Percentiles rank a stretch among this genome's conserved stretches.
phyloP scores from a whole-genome alignment of 768 basidiomycete species.

The Paxillus ammoniavirescens region DNA sequence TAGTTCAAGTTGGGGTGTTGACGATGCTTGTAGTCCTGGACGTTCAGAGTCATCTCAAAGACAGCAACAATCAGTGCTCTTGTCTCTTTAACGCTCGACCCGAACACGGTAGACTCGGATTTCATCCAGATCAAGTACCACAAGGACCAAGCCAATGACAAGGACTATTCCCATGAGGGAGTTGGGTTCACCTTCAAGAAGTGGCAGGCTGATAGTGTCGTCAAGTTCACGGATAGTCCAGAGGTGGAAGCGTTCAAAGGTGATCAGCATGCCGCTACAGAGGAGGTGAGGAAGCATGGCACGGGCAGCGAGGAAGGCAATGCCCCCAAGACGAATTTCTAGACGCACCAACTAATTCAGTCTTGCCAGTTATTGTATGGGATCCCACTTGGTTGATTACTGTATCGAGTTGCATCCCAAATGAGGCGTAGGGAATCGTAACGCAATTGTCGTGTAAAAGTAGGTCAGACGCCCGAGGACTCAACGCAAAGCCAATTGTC shows the following conservation, averaged over 20 bases:
- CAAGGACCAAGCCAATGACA: conserved; percentile 42
- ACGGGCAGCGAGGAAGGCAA: not conserved
- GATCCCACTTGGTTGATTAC: no score
- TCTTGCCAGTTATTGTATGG: not conserved
- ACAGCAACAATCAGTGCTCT: conserved; percentile 35
- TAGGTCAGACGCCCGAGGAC: no score
- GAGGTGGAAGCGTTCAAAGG: conserved; percentile 25
- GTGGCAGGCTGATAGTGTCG: conserved; percentile 35
- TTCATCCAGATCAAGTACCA: conserved; percentile 37
- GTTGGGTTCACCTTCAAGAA: conserved; percentile 43
- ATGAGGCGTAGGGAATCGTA: no score
- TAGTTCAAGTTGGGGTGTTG: no score
- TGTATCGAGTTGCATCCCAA: no score
- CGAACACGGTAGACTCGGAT: conserved; percentile 38
- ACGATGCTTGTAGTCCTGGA: no score
- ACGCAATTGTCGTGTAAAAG: no score
- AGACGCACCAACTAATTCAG: no score
- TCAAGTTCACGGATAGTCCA: conserved; percentile 7
- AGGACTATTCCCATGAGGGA: conserved; percentile 42
- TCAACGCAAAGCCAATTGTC: no score
- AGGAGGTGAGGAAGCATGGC: conserved; percentile 1
- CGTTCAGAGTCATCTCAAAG: no score
- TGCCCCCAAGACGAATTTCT: no score
- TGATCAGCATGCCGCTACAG: conserved; percentile 3
- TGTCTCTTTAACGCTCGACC: conserved; percentile 39